Conservation (phyloP, 2,329 filamentous ascomycete genomes). For the Macrophomina tecta region DNA sequence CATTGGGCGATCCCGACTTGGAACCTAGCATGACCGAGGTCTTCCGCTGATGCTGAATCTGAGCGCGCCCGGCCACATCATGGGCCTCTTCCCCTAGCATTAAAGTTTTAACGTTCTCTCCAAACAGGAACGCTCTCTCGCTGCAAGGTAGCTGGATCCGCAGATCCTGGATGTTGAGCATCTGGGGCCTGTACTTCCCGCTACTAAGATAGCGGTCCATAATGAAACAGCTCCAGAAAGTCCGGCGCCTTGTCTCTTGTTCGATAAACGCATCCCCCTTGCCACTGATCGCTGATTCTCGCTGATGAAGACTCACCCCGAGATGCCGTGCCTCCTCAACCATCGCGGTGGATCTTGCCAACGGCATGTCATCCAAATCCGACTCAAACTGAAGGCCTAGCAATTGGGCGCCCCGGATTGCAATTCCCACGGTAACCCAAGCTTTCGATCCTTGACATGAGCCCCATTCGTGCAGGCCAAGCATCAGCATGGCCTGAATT, state of each 20-base stretch:
- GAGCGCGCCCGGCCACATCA: constrained; percentile 47
- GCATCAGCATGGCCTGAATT: constrained; percentile 72
- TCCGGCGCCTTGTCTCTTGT: constrained; percentile 70
- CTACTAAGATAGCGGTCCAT: constrained; percentile 73
- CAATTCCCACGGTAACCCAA: constrained; percentile 69
- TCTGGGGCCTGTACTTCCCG: constrained; percentile 66
- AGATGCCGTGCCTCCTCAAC: constrained; percentile 32
- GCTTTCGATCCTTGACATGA: constrained; percentile 66
- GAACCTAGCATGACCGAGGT: constrained; percentile 45
- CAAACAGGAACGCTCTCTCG: constrained; percentile 68
- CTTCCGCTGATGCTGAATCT: constrained; percentile 53
- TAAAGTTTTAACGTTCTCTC: constrained; percentile 61
- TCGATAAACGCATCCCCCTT: constrained; percentile 57
- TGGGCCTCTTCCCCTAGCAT: constrained; percentile 53
- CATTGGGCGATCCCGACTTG: constrained; percentile 33
- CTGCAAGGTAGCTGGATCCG: constrained; percentile 72
- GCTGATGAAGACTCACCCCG: constrained; percentile 42
- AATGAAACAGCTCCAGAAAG: constrained; percentile 77
- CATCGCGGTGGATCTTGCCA: constrained; percentile 41
- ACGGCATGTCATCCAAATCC: constrained; percentile 37
- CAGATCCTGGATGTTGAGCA: constrained; percentile 65
- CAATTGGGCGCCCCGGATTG: constrained; percentile 62
- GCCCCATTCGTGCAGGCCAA: constrained; percentile 75
- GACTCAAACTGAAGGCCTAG: constrained; percentile 40
- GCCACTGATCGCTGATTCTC: constrained; percentile 36